Conservation (phyloP, 768 basidiomycete species). For the Xerocomellus chrysenteron region DNA sequence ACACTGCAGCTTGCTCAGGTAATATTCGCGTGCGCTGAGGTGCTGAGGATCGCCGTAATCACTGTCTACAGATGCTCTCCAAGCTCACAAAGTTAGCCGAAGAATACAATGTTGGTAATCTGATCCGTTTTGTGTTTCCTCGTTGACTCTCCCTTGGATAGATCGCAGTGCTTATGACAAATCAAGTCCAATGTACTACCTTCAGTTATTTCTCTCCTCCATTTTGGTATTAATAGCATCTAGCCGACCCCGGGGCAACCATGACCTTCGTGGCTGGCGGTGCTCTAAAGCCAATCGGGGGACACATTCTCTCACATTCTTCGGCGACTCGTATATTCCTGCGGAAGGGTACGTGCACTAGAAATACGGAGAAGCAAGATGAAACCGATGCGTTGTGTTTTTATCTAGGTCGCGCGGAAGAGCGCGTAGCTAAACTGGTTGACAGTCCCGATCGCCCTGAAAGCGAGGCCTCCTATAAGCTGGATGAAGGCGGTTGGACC, state of each 20-base stretch:
- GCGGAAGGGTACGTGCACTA: conserved; percentile 64
- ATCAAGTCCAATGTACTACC: conserved; percentile 81
- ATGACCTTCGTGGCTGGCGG: conserved; percentile 96
- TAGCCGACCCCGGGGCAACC: conserved; percentile 92
- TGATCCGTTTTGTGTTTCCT: background rate
- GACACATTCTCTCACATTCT: conserved; percentile 83
- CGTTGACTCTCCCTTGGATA: conserved; percentile 30
- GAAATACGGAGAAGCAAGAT: background rate
- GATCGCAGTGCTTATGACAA: conserved; percentile 86
- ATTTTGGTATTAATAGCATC: conserved; percentile 9
- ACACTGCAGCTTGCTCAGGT: conserved; percentile 78
- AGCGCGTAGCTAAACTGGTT: conserved; percentile 87
- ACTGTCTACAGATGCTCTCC: conserved; percentile 69
- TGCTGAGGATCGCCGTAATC: background rate
- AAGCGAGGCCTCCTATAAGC: conserved; percentile 88
- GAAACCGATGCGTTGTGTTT: background rate
- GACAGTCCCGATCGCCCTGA: conserved; percentile 89
- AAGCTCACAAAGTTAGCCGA: conserved; percentile 90
- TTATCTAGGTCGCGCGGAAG: conserved; percentile 74
- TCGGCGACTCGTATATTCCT: conserved; percentile 87
- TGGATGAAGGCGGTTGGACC: conserved; percentile 89
- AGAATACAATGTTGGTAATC: conserved; percentile 70
- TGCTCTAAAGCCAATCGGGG: conserved; percentile 87
- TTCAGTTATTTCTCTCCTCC: background rate
- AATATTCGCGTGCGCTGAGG: conserved; percentile 1